These are phyloP conservation scores for Aurifilum marmelostoma DNA, from an alignment of 2,329 filamentous ascomycete genomes.

Conservation along the genomic window DNA sequence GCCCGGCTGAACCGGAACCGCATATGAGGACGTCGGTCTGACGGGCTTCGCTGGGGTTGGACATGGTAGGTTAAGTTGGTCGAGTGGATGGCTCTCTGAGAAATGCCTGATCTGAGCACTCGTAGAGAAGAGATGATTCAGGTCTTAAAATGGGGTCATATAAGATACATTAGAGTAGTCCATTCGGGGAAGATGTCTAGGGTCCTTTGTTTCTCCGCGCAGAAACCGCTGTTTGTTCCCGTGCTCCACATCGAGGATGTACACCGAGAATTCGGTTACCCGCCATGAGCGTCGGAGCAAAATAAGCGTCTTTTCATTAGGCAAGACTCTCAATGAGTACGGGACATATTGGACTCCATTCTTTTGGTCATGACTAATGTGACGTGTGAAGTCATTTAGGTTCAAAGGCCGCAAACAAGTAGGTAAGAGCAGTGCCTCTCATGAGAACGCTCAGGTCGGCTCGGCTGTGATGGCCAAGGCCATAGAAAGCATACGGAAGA, in stretches of 20 bases:
- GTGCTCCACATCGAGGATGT: neutral
- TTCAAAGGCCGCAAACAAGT: no score
- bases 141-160: no score
- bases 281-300: no score
- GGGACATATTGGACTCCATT: no score
- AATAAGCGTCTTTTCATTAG: neutral
- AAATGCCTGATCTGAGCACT: no score
- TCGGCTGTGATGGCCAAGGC: neutral
- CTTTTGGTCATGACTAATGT: neutral
- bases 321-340: neutral
- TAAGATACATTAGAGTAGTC: neutral
- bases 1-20: slow-evolving; percentile 64
- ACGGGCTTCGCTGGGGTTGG: neutral
- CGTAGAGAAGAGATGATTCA: no score
- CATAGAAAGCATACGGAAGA: neutral
- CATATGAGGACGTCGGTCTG: slow-evolving; percentile 59
- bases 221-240: neutral
- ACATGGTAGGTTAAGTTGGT: neutral
- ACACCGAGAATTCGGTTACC: neutral
- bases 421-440: no score
- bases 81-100: no score
- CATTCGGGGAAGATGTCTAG: neutral
- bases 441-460: neutral
- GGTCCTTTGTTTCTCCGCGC: neutral
- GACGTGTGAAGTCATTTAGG: neutral